Evolutionary conservation across 345 rosid species (phyloP), one percentile per base, ranked within the genome.

Genomic region (Populus alba): DNA sequence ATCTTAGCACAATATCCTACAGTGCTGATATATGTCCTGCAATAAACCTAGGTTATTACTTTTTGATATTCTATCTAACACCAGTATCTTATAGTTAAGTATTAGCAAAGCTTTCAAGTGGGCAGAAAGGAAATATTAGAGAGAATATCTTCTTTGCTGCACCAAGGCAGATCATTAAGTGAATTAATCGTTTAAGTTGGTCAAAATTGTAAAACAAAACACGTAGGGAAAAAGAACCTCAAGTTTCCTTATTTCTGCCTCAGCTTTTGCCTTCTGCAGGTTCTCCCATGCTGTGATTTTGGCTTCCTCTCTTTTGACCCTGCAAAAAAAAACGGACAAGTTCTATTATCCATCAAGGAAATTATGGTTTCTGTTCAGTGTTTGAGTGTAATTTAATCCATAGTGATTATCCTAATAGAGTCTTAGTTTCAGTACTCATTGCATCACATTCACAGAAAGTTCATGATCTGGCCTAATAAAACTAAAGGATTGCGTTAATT

Each of bases 251-350:
- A 96, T 91, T 78, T 91, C 89, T 79, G 98, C 95, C 87, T 96
- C 99, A 7, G 99, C 99, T 82, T 96, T 93, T 20, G 99, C 99
- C 86, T 89, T 96, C 92, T 96, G 99, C 82, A 96, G 89, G 80
- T 93, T 96, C 87, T 96, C 97, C 99, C 99, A 96, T 17, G 97
- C 97, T 25, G 79, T 88, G 74, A 96, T 92, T 86, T 92, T 91
- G 38, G 97, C 95, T 88, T 96, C 97, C 81, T 92, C 98, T 51
- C 92, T 92, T 84, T 89, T 90, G 35, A 47, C 72, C 86, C 99
- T 96, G 51, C 61, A 74, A 51, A 76, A 27, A 17, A 70, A 29
- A 70, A 43, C n/a, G 17, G 35, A 29, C 20, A 37, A 49, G 39
- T 8, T 47, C 63, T 59, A 59, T 9, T 59, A 59, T 59, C 5